A percentile compares a stretch with the other conserved stretches of the same genome.
Evolutionary conservation across 75 land plant species (phyloP).

Genomic region (Chamaecyparis obtusa): DNA sequence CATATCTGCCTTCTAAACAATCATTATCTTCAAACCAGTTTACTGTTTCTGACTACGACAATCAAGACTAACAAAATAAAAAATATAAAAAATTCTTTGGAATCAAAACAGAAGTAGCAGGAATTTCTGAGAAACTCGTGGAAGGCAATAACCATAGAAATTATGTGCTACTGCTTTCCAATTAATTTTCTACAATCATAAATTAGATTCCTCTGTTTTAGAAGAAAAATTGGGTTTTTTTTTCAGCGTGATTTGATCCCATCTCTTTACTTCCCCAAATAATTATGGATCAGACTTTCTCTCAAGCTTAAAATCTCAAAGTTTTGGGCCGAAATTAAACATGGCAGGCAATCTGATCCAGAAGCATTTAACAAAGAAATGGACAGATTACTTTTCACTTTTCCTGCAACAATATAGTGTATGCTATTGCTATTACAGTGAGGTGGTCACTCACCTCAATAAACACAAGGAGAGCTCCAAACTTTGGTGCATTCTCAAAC

Average conservation of each 20-base stretch:
- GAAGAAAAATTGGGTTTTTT: background rate
- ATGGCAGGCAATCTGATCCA: too few relatives aligned
- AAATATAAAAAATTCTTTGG: too few relatives aligned
- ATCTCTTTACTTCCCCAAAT: too few relatives aligned
- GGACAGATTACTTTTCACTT: background rate
- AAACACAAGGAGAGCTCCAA: slow-evolving; percentile 65
- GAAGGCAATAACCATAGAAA: background rate
- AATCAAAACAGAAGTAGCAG: background rate
- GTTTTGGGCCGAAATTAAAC: background rate
- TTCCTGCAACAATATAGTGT: background rate
- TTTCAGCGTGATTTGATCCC: too few relatives aligned
- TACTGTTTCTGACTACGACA: too few relatives aligned
- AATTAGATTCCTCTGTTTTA: background rate
- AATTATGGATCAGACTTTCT: too few relatives aligned
- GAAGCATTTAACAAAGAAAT: too few relatives aligned
- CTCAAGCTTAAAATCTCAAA: background rate
- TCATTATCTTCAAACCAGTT: too few relatives aligned
- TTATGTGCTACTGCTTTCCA: background rate
- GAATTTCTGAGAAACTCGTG: background rate
- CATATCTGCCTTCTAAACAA: background rate
- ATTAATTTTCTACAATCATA: background rate
- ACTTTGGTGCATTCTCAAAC: slow-evolving; percentile 47
- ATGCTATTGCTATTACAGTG: background rate
- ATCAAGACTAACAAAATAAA: too few relatives aligned
- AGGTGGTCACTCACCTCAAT: slow-evolving; percentile 47